Evolutionary conservation across 2,329 filamentous ascomycete species (phyloP).

Genomic region (Colletotrichum sp.): DNA sequence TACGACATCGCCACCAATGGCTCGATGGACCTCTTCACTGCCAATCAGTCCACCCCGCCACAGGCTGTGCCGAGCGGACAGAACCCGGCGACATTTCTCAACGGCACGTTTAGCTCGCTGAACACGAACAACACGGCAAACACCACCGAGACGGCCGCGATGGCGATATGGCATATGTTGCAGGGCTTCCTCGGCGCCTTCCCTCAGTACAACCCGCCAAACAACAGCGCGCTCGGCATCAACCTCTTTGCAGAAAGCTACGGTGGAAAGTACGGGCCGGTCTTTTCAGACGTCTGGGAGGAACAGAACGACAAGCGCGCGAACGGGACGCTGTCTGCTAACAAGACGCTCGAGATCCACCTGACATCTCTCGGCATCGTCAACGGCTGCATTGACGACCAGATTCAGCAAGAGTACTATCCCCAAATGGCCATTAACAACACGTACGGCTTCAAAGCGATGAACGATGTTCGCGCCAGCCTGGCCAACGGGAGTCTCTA

Average conservation of each 20-base stretch:
- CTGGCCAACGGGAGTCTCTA: conserved; percentile 20
- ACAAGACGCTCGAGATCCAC: conserved; percentile 62
- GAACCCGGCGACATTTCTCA: conserved; percentile 46
- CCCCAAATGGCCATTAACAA: conserved; percentile 63
- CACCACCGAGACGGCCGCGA: conserved; percentile 61
- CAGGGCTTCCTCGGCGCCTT: conserved; percentile 66
- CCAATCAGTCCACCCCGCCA: conserved; percentile 39
- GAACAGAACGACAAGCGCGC: conserved; percentile 64
- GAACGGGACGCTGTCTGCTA: conserved; percentile 53
- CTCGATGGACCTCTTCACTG: conserved; percentile 55
- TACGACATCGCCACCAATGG: conserved; percentile 69
- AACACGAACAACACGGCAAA: conserved; percentile 56
- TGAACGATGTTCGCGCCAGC: conserved; percentile 33
- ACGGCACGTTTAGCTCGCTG: conserved; percentile 70
- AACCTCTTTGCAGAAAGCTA: conserved; percentile 75
- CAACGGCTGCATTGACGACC: conserved; percentile 72
- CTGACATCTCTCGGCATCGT: conserved; percentile 71
- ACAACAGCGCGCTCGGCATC: conserved; percentile 56
- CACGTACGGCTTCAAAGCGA: conserved; percentile 66
- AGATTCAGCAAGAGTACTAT: conserved; percentile 64
- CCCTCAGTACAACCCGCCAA: conserved; percentile 60
- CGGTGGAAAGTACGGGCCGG: conserved; percentile 72
- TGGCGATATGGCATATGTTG: conserved; percentile 69
- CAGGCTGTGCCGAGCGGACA: conserved; percentile 25
- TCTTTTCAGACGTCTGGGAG: conserved; percentile 64